A percentile compares a stretch with the other conserved stretches of the same genome.
These are phyloP conservation scores for Trichoderma erinaceum DNA, from an alignment of 495 filamentous ascomycete genomes.

Conservation along the genomic window DNA sequence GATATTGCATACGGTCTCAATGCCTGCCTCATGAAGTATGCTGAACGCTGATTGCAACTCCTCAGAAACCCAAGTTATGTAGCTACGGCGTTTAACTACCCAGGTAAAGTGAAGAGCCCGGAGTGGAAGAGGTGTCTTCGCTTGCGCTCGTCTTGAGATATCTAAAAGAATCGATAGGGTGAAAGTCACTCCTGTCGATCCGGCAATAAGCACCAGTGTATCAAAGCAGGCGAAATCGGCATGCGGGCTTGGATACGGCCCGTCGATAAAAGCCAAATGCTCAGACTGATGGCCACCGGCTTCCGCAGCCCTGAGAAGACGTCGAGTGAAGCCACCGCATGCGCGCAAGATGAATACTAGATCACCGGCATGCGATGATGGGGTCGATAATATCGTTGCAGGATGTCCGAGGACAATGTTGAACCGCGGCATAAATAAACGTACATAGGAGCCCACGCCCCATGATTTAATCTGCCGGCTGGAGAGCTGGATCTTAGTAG, in stretches of 20 bases:
- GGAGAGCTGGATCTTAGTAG: not conserved
- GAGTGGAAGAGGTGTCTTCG: not conserved
- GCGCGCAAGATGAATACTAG: not conserved
- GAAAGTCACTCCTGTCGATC: not conserved
- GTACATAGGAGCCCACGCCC: not conserved
- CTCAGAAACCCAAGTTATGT: not conserved
- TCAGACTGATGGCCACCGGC: not conserved
- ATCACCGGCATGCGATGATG: not conserved
- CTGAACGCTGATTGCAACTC: not conserved
- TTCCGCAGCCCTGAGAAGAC: not conserved
- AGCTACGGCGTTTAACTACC: not conserved
- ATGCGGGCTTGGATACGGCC: not conserved
- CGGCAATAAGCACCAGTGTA: not conserved
- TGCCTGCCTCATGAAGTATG: not conserved
- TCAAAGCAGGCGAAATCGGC: constrained; percentile 9
- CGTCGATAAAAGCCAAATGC: not conserved
- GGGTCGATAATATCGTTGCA: not conserved
- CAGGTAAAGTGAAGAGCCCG: not conserved
- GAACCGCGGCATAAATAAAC: constrained; percentile 1
- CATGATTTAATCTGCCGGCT: not conserved
- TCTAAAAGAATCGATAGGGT: not conserved
- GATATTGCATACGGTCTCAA: not conserved
- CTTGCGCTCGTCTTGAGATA: not conserved
- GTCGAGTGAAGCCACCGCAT: constrained; percentile 2
- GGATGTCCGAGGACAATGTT: not conserved